Conservation (phyloP, 805 yeast genomes). For the Nakazawaea wyomingensis region DNA sequence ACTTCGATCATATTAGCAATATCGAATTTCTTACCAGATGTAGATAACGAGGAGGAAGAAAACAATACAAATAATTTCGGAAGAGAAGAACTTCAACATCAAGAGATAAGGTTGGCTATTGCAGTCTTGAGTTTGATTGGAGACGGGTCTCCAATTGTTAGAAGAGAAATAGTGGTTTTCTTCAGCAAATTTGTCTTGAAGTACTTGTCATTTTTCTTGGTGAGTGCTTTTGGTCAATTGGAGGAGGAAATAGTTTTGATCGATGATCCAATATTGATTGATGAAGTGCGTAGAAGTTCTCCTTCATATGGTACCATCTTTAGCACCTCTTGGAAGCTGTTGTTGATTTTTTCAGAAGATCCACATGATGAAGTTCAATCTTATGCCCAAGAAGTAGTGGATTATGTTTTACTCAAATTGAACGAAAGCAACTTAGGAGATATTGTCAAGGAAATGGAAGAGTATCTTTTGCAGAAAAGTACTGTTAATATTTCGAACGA, state of each 20-base stretch:
- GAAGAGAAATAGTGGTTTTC: slow-evolving; percentile 78
- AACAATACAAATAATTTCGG: slow-evolving; percentile 19
- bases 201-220: slow-evolving; percentile 70
- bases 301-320: slow-evolving; percentile 87
- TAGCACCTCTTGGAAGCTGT: slow-evolving; percentile 81
- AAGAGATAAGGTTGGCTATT: slow-evolving; percentile 66
- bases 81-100: slow-evolving; percentile 47
- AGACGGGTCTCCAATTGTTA: slow-evolving; percentile 86
- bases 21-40: slow-evolving; percentile 57
- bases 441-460: slow-evolving; percentile 62
- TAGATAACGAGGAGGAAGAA: slow-evolving; percentile 29
- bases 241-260: slow-evolving; percentile 71
- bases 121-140: slow-evolving; percentile 62
- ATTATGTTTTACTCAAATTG: slow-evolving; percentile 59
- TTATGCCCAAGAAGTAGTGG: slow-evolving; percentile 70
- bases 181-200: slow-evolving; percentile 68
- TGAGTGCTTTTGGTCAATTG: slow-evolving; percentile 79
- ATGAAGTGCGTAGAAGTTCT: slow-evolving; percentile 57
- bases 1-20: slow-evolving; percentile 76
- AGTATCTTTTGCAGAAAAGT: slow-evolving; percentile 48
- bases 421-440: slow-evolving; percentile 62
- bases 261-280: slow-evolving; percentile 56
- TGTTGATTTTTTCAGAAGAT: slow-evolving; percentile 77
- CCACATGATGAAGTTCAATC: slow-evolving; percentile 78
- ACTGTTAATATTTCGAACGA: slow-evolving; percentile 15